Percentiles rank a stretch among this genome's conserved stretches.
Evolutionary conservation across 192 early-diverging fungal species (phyloP).

Genomic region (Entomortierella chlamydospora): DNA sequence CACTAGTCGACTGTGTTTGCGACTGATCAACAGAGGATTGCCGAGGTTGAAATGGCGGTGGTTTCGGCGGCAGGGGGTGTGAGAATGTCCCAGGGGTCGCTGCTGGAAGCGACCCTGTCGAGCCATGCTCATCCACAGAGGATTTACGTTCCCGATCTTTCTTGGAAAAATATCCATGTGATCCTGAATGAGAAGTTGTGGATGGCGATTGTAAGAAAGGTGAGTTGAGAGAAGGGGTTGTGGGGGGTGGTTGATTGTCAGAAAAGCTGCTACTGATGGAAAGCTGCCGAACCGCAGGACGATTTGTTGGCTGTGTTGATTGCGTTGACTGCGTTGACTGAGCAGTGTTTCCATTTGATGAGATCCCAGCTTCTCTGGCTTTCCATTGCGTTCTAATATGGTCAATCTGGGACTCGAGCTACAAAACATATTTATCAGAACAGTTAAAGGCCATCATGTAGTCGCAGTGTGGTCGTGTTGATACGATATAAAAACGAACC

Average conservation of each 20-base stretch:
- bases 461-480: background rate
- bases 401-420: constrained; percentile 42
- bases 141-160: constrained; percentile 46
- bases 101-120: background rate
- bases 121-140: constrained; percentile 35
- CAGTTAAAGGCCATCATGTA: background rate
- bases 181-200: constrained; percentile 22
- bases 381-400: constrained; percentile 51
- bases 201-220: constrained; percentile 50
- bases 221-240: constrained; percentile 32
- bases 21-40: constrained; percentile 20
- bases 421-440: background rate
- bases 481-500: constrained; percentile 15
- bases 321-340: constrained; percentile 14
- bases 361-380: constrained; percentile 32
- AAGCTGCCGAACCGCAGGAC: constrained; percentile 24
- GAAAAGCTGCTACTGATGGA: constrained; percentile 29
- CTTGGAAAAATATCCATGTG: constrained; percentile 45
- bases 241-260: constrained; percentile 21
- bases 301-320: constrained; percentile 15
- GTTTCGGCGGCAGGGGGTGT: constrained; percentile 49
- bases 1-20: background rate
- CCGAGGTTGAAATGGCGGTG: constrained; percentile 24
- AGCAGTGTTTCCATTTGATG: constrained; percentile 22
- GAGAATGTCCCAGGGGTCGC: constrained; percentile 20